Evolutionary conservation across 192 early-diverging fungal genomes (phyloP).

Genomic region (Rhizoclosmatium sp.): DNA sequence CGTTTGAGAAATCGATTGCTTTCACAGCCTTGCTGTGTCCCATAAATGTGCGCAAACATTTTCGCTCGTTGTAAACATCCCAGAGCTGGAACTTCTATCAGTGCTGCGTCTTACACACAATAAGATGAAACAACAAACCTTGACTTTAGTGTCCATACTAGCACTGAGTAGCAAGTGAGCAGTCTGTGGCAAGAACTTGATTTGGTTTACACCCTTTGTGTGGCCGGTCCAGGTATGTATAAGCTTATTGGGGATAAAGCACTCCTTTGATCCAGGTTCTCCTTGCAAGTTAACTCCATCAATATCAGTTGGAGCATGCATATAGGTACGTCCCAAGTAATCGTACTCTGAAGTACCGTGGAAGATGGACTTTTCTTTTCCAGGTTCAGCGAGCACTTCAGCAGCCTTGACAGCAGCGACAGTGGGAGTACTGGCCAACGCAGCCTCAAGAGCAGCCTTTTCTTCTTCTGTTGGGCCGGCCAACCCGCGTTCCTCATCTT

Average conservation of each 20-base stretch:
- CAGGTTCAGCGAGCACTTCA: constrained; percentile 45
- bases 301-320: constrained; percentile 92
- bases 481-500: constrained; percentile 59
- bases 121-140: constrained; percentile 53
- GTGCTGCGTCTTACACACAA: neutral
- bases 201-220: constrained; percentile 87
- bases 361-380: constrained; percentile 83
- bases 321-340: constrained; percentile 95
- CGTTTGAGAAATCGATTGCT: constrained; percentile 89
- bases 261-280: constrained; percentile 77
- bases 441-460: constrained; percentile 48
- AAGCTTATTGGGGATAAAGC: constrained; percentile 85
- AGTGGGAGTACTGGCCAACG: constrained; percentile 22
- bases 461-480: constrained; percentile 60
- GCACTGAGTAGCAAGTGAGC: constrained; percentile 90
- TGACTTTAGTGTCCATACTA: constrained; percentile 95
- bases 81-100: constrained; percentile 68
- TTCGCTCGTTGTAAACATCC: constrained; percentile 94
- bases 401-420: constrained; percentile 31
- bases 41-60: constrained; percentile 82
- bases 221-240: constrained; percentile 95
- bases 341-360: constrained; percentile 88
- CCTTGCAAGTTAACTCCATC: constrained; percentile 74
- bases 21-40: constrained; percentile 95
- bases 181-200: constrained; percentile 88